These are phyloP conservation scores for Naganishia antarctica DNA, from an alignment of 768 basidiomycete genomes.

Conservation along the genomic window DNA sequence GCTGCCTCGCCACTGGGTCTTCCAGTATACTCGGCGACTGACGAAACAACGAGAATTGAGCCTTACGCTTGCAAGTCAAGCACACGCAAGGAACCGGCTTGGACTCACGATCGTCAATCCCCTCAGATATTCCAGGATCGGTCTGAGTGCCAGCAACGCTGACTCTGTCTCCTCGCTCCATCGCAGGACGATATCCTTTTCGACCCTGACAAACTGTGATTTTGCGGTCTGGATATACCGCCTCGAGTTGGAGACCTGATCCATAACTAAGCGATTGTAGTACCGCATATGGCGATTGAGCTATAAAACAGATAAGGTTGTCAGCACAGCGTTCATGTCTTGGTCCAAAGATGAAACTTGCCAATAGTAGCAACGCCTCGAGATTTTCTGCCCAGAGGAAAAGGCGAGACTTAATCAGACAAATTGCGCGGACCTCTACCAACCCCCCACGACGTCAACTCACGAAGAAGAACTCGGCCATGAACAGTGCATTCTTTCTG, in stretches of 20 bases:
- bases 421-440: too few relatives aligned
- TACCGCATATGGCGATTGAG: slow-evolving; percentile 22
- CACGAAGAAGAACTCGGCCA: slow-evolving; percentile 17
- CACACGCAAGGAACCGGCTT: too few relatives aligned
- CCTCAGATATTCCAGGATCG: slow-evolving; percentile 11
- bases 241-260: slow-evolving; percentile 17
- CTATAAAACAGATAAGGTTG: slow-evolving; percentile 4
- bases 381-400: slow-evolving; percentile 10
- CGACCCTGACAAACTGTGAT: slow-evolving; percentile 22
- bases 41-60: not conserved
- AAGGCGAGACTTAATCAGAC: not conserved
- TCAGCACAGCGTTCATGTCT: not conserved
- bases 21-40: slow-evolving; percentile 9
- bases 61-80: too few relatives aligned
- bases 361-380: slow-evolving; percentile 21
- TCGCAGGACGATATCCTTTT: slow-evolving; percentile 24
- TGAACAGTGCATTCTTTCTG: slow-evolving; percentile 5
- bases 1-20: slow-evolving; percentile 6
- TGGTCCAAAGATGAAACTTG: not conserved
- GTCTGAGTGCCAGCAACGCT: not conserved
- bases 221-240: slow-evolving; percentile 22
- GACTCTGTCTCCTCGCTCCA: slow-evolving; percentile 23
- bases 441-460: not conserved
- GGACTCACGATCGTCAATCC: slow-evolving; percentile 1
- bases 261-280: slow-evolving; percentile 23